Conservation (phyloP, 345 rosid genomes). For the Gossypium turneri region DNA sequence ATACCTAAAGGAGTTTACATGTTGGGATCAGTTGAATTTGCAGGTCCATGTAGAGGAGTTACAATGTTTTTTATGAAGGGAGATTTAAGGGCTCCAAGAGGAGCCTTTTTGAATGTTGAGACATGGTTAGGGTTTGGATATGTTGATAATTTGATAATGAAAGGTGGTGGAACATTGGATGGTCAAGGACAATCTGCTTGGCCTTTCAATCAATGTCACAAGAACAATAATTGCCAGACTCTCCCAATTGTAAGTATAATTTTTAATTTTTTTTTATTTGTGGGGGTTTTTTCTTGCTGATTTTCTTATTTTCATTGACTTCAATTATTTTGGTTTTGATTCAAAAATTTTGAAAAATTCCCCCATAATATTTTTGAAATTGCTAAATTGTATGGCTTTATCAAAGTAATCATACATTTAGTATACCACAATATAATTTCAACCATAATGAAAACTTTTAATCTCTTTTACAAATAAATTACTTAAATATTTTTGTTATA, state of each 20-base stretch:
- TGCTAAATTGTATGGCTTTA: too few relatives aligned
- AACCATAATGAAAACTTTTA: too few relatives aligned
- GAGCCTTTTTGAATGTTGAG: conserved; percentile 20
- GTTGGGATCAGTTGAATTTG: not conserved
- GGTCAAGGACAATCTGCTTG: conserved; percentile 50
- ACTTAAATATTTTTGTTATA: too few relatives aligned
- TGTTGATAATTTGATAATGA: conserved; percentile 32
- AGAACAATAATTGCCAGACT: conserved; percentile 13
- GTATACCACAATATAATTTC: too few relatives aligned
- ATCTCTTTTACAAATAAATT: too few relatives aligned
- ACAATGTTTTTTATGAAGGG: conserved; percentile 34
- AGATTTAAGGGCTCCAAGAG: conserved; percentile 36
- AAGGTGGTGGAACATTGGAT: conserved; percentile 57
- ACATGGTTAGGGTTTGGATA: conserved; percentile 44
- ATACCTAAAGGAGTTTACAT: conserved; percentile 1
- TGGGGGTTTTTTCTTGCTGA: too few relatives aligned
- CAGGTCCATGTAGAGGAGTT: conserved; percentile 51
- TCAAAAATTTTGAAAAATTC: too few relatives aligned
- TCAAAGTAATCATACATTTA: too few relatives aligned
- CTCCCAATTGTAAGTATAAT: conserved; percentile 23
- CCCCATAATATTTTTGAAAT: too few relatives aligned
- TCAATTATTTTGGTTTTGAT: too few relatives aligned
- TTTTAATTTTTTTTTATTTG: not conserved
- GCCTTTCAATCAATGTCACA: conserved; percentile 14
- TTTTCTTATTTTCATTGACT: not conserved